These are phyloP conservation scores for Astrephomene gubernaculifera DNA, from an alignment of 139 green algal species.

Conservation along the genomic window DNA sequence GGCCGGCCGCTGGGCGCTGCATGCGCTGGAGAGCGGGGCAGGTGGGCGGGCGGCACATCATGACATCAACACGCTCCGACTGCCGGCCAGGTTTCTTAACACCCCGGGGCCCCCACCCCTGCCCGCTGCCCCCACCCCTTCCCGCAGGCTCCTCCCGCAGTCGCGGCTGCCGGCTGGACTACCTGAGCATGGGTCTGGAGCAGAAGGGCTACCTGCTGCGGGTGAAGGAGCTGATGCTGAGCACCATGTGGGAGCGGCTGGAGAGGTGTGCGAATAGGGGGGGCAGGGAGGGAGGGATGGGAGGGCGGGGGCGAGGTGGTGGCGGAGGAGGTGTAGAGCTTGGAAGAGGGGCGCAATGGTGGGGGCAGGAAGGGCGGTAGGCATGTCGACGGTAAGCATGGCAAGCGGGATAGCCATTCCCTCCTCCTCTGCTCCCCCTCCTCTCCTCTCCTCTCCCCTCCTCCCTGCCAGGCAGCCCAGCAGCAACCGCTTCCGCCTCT, in stretches of 20 bases:
- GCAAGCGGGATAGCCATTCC: no score
- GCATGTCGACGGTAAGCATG: no score
- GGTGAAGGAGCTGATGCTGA: slow-evolving; percentile 48
- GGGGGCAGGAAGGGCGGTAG: no score
- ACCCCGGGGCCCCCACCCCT: no score
- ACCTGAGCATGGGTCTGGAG: slow-evolving; percentile 43
- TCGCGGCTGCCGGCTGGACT: slow-evolving; percentile 47
- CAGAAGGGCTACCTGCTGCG: slow-evolving; percentile 36
- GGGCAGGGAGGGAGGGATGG: no score
- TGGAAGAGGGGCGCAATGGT: no score
- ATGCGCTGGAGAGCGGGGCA: slow-evolving; percentile 5
- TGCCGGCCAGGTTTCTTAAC: no score
- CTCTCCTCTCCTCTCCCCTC: neutral
- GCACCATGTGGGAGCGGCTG: slow-evolving; percentile 56
- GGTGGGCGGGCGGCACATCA: neutral
- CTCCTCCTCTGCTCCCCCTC: neutral
- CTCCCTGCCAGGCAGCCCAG: slow-evolving; percentile 21
- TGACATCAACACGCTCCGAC: no score
- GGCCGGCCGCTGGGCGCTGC: slow-evolving; percentile 1
- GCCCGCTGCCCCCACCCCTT: neutral
- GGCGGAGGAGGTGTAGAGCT: no score
- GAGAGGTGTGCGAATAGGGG: slow-evolving; percentile 18
- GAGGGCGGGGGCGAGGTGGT: no score
- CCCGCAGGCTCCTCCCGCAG: neutral
- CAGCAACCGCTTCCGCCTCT: slow-evolving; percentile 38